Percentiles rank a stretch among this genome's conserved stretches.
phyloP scores from a whole-genome alignment of 345 rosid genomes.

The Abelmoschus esculentus region DNA sequence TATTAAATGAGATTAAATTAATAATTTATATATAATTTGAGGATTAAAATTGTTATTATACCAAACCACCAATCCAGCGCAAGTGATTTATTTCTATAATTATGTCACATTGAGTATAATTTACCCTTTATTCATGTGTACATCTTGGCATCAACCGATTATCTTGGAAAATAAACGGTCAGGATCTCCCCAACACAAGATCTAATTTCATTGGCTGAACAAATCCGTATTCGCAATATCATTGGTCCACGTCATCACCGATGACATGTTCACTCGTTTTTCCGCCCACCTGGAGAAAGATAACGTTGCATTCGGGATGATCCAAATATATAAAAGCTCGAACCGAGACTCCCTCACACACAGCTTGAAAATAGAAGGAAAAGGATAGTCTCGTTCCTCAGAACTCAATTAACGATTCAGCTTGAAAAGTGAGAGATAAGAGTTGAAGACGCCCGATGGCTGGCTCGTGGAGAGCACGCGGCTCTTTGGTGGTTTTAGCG shows the following conservation, averaged over 20 bases:
- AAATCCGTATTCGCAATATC: constrained; percentile 20
- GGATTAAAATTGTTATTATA: too few species aligned
- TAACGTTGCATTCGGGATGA: constrained; percentile 5
- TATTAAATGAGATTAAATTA: too few species aligned
- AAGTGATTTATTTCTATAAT: too few species aligned
- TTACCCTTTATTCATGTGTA: too few species aligned
- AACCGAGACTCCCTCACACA: not conserved
- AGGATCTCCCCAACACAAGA: constrained; percentile 36
- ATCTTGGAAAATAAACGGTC: constrained; percentile 23
- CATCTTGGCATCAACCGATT: too few species aligned
- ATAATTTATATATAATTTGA: too few species aligned
- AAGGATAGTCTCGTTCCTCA: not conserved
- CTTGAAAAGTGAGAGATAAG: not conserved
- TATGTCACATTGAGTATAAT: too few species aligned
- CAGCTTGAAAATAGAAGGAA: too few species aligned
- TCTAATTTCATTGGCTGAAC: constrained; percentile 35
- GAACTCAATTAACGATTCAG: too few species aligned
- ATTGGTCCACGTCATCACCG: constrained; percentile 60
- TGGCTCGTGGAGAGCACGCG: constrained; percentile 49
- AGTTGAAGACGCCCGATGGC: constrained; percentile 31
- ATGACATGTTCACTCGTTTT: constrained; percentile 35
- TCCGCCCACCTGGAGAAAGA: not conserved
- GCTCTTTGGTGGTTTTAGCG: constrained; percentile 33
- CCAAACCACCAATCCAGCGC: too few species aligned
- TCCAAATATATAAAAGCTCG: not conserved